Base-by-base conservation (phyloP, 2,329 filamentous ascomycete genomes). In the Aspergillus sp. region DNA sequence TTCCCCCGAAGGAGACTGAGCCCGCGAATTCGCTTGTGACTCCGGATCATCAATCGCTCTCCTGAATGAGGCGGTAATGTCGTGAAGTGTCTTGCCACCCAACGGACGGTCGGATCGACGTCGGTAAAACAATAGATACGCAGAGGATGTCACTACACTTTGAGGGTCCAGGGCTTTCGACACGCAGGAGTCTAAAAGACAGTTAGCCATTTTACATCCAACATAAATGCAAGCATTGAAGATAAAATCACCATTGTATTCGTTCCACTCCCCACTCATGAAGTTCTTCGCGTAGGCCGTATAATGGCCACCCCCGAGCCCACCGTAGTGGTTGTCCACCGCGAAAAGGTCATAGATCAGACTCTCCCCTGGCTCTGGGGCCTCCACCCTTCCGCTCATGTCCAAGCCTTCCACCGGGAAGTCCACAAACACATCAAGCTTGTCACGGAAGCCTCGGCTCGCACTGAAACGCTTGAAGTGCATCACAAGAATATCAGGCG, bases 381-480 rank as follows among this genome's bases (percentile, higher is more conserved):
- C 77, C 9, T 91, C 82, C 6, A 97, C 86, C 45, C 89, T 81
- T 29, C 79, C 77, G 2, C 80, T 86, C 52, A 98, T 77, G 63
- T 98, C 88, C 4, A 98, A 76, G 2, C 86, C 85, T 59, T 93
- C 85, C 5, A 94, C 79, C 0, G 93, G 93, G 62, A 96, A 98
- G 58, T 96, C 88, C 26, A 98, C 89, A 7, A 86, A 71, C 5
- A 90, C 83, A 58, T 97, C 90, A 41, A 98, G 77, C 74, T 98
- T 98, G 67, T 96, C 89, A 47, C 90, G 77, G 56, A 90, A 84
- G 51, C 77, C 84, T 10, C 87, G 82, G 55, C 83, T 85, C 27
- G 86, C 89, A 63, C 88, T 94, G 66, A 98, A 98, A 5, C 93
- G 82, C 74, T 98, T 98, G 43, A 98, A 76, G 63, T 98, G 93